These are phyloP conservation scores for Oropetium thomaeum DNA, from an alignment of 176 grass and related monocot species.

Conservation along the genomic window DNA sequence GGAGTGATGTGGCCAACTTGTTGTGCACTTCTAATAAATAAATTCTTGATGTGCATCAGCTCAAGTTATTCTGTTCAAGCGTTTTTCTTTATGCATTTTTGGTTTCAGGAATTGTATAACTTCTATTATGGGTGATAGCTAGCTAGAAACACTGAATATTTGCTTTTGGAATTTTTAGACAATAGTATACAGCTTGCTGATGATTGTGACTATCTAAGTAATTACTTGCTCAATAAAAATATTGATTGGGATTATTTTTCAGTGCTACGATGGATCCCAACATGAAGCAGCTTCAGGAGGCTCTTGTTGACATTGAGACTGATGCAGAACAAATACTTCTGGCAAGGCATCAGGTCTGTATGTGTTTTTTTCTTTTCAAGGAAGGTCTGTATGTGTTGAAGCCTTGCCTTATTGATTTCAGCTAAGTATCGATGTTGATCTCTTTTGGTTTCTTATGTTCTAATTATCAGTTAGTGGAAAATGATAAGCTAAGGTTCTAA, in stretches of 20 bases:
- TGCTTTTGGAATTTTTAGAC: no score
- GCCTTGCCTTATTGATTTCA: background rate
- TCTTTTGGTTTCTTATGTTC: constrained; percentile 3
- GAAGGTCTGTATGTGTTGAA: no score
- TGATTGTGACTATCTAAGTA: background rate
- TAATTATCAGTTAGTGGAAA: constrained; percentile 66
- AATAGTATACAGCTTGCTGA: background rate
- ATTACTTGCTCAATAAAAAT: background rate
- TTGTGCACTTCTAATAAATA: background rate
- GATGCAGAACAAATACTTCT: constrained; percentile 83
- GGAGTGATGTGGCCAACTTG: background rate
- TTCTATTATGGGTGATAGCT: background rate
- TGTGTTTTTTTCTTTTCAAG: no score
- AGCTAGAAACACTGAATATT: background rate
- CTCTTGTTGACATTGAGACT: constrained; percentile 70
- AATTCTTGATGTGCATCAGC: background rate
- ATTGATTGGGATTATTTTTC: constrained; percentile 21
- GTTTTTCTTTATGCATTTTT: background rate
- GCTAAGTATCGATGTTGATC: background rate
- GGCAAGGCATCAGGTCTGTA: constrained; percentile 74
- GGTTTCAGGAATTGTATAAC: background rate
- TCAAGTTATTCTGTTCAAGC: background rate
- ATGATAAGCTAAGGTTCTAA: constrained; percentile 58
- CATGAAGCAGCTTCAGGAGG: constrained; percentile 64
- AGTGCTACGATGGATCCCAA: constrained; percentile 57